Percentiles rank a stretch among this genome's conserved stretches.
Conservation (phyloP, 345 rosid genomes). For the Ceriops tagal region DNA sequence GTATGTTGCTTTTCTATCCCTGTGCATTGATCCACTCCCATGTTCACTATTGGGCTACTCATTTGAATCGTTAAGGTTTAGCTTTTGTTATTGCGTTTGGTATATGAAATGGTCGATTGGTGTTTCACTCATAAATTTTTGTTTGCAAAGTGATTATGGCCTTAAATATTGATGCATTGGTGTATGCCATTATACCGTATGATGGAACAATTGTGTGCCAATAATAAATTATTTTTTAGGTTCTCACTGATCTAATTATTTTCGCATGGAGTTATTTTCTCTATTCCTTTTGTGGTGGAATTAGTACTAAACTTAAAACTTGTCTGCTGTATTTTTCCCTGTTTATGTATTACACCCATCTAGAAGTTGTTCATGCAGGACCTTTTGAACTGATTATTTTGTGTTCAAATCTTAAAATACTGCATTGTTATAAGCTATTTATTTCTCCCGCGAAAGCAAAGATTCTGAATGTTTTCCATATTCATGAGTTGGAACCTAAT, state of each 20-base stretch:
- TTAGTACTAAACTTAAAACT: not conserved
- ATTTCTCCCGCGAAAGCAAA: not conserved
- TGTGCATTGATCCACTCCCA: not conserved
- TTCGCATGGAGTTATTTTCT: not conserved
- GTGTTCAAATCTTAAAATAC: not conserved
- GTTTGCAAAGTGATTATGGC: not conserved
- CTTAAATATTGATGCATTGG: no score
- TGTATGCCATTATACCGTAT: not conserved
- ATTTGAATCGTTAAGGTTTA: not conserved
- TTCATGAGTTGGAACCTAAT: not conserved
- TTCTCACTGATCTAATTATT: not conserved
- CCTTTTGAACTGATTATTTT: not conserved
- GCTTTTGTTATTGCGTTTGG: not conserved
- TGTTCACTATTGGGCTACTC: not conserved
- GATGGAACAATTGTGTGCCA: not conserved
- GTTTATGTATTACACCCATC: not conserved
- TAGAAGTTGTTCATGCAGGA: not conserved
- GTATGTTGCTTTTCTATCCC: slow-evolving; percentile 31
- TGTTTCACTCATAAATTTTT: not conserved
- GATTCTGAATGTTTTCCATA: not conserved
- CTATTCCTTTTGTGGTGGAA: not conserved
- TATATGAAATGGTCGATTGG: not conserved
- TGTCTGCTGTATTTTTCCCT: not conserved
- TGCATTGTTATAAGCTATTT: not conserved
- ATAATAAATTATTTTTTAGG: not conserved